phyloP scores from a whole-genome alignment of 331 rosid species.

The Telfairia occidentalis region DNA sequence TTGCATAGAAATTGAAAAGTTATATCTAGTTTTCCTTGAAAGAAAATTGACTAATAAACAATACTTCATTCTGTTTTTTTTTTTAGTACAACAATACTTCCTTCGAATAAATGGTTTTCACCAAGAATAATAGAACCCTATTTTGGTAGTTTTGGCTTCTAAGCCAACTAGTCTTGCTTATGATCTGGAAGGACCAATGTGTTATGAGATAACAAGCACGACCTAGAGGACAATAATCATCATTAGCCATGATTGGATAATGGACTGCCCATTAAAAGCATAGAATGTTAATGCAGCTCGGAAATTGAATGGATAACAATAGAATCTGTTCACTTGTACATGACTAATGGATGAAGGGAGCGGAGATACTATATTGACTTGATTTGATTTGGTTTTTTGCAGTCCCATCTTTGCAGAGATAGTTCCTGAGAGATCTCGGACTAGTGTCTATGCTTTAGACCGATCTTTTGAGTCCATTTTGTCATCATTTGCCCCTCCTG shows the following conservation, averaged over 20 bases:
- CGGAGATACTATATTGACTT: neutral
- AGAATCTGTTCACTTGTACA: neutral
- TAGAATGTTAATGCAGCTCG: neutral
- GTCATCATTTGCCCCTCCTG: constrained; percentile 82
- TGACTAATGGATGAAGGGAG: neutral
- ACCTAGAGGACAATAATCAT: neutral
- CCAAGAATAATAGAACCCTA: neutral
- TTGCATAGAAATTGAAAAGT: neutral
- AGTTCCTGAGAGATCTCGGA: constrained; percentile 80
- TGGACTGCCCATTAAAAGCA: neutral
- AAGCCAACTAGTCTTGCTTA: neutral
- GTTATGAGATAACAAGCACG: neutral
- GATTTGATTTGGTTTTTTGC: constrained; percentile 6
- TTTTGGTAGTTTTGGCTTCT: neutral
- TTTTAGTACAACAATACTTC: neutral
- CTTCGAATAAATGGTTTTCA: neutral
- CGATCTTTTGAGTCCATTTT: constrained; percentile 70
- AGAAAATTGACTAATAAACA: neutral
- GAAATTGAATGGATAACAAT: neutral
- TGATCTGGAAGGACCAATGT: neutral
- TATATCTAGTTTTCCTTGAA: neutral
- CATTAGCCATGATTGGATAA: neutral
- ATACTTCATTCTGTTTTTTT: neutral
- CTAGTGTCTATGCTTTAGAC: constrained; percentile 85
- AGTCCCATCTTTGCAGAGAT: constrained; percentile 98